Conservation (phyloP, 345 rosid genomes). For the Corchorus capsularis region DNA sequence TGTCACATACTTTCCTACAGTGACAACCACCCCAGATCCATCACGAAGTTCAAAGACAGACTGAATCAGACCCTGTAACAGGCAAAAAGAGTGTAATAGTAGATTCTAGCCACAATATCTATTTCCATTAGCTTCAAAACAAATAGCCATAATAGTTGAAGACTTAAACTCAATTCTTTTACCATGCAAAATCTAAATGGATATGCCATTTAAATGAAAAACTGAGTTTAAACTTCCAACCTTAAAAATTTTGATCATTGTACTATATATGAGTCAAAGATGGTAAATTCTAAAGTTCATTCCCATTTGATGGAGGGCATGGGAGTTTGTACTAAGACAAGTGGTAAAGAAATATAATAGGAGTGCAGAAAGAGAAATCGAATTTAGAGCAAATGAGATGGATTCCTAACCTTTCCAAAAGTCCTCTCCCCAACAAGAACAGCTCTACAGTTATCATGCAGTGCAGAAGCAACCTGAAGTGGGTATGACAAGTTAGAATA, state of each 20-base stretch:
- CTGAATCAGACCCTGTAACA: conserved; percentile 80
- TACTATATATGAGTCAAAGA: background rate
- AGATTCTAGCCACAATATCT: conserved; percentile 7
- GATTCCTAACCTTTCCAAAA: conserved; percentile 72
- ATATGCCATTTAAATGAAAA: background rate
- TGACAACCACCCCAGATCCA: conserved; percentile 90
- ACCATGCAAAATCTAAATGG: background rate
- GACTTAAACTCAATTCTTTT: background rate
- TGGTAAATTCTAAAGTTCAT: background rate
- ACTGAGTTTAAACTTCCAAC: background rate
- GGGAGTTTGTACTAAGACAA: background rate
- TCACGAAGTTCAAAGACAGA: conserved; percentile 88
- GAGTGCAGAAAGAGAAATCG: background rate
- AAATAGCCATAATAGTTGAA: background rate
- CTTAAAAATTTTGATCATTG: background rate
- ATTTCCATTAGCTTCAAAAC: background rate
- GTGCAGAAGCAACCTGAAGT: conserved; percentile 93
- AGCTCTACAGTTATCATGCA: conserved; percentile 97
- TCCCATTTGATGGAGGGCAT: background rate
- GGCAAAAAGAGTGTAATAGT: background rate
- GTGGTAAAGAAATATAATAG: background rate
- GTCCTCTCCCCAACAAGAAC: conserved; percentile 93
- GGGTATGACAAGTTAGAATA: conserved; percentile 14
- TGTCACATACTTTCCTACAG: conserved; percentile 86
- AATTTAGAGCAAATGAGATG: background rate